Evolutionary conservation across 371 early-diverging fungal genomes (phyloP).

Genomic region (Blastocladiella emersonii): DNA sequence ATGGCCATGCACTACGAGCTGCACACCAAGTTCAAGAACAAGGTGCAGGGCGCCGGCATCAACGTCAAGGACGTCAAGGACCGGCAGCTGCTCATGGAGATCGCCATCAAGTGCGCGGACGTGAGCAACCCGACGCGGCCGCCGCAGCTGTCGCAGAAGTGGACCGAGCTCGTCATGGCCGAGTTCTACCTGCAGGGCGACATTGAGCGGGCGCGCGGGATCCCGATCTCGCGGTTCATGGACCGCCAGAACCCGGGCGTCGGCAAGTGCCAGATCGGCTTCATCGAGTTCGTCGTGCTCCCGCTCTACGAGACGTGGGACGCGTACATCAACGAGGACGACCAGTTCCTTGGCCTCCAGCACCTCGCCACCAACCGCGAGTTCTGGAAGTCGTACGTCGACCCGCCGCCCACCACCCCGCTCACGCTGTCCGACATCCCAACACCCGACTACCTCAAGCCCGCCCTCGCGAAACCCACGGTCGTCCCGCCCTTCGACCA

Average conservation of each 20-base stretch:
- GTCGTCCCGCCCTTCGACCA: neutral
- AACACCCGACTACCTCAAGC: conserved; percentile 2
- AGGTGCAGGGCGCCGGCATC: conserved; percentile 20
- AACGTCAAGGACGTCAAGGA: conserved; percentile 25
- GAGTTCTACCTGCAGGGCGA: conserved; percentile 43
- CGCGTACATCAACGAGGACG: conserved; percentile 7
- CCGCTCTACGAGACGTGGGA: conserved; percentile 33
- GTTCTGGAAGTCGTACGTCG: conserved; percentile 5
- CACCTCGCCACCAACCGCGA: neutral
- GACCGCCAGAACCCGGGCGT: conserved; percentile 28
- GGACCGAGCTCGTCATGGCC: conserved; percentile 31
- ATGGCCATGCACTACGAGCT: conserved; percentile 41
- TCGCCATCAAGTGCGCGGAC: conserved; percentile 38
- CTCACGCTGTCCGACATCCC: neutral
- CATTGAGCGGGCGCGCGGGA: conserved; percentile 11
- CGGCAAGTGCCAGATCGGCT: conserved; percentile 31
- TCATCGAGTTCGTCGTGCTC: conserved; percentile 34
- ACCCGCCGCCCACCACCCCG: neutral
- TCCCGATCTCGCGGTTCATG: conserved; percentile 29
- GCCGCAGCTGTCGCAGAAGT: conserved; percentile 20
- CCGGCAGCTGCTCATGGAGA: conserved; percentile 25
- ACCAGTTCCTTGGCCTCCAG: neutral
- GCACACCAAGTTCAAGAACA: conserved; percentile 32
- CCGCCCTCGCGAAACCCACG: neutral
- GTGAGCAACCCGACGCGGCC: conserved; percentile 33